Conservation (phyloP, 164 flowering plant genomes). For the Chimonanthus salicifolius region DNA sequence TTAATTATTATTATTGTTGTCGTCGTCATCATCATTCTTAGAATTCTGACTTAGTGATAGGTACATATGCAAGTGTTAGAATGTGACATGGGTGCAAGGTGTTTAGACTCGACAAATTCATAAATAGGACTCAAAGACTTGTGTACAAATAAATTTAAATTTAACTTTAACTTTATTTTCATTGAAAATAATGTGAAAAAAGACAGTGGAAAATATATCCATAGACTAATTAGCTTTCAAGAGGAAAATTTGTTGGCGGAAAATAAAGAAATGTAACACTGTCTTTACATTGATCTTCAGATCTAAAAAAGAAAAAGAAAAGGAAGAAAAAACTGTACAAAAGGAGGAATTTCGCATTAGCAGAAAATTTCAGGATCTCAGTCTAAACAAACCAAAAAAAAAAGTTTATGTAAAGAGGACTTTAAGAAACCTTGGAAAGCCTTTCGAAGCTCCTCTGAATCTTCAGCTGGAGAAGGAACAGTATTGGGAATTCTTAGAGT, state of each 20-base stretch:
- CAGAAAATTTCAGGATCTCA: not conserved
- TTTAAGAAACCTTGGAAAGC: slow-evolving; percentile 42
- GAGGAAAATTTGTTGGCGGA: not conserved
- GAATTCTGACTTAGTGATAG: not conserved
- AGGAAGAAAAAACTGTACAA: not conserved
- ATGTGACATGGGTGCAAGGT: too few relatives aligned
- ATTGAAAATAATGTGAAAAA: too few relatives aligned
- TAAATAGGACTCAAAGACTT: too few relatives aligned
- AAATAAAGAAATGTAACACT: not conserved
- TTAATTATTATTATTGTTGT: too few relatives aligned
- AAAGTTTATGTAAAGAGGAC: not conserved
- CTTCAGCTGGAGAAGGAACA: slow-evolving; percentile 45
- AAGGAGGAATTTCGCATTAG: too few relatives aligned
- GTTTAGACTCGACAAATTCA: too few relatives aligned
- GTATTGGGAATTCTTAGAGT: slow-evolving; percentile 38
- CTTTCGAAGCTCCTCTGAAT: slow-evolving; percentile 51
- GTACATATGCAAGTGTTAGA: not conserved
- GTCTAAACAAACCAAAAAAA: too few relatives aligned
- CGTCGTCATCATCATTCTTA: not conserved
- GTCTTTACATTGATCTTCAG: not conserved
- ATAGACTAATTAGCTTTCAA: too few relatives aligned
- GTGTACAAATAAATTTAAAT: too few relatives aligned
- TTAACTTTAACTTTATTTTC: too few relatives aligned
- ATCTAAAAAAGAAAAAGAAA: not conserved
- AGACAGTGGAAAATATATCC: too few relatives aligned